Evolutionary conservation across 2,329 filamentous ascomycete genomes (phyloP).

Genomic region (Acephala macrosclerotiorum): DNA sequence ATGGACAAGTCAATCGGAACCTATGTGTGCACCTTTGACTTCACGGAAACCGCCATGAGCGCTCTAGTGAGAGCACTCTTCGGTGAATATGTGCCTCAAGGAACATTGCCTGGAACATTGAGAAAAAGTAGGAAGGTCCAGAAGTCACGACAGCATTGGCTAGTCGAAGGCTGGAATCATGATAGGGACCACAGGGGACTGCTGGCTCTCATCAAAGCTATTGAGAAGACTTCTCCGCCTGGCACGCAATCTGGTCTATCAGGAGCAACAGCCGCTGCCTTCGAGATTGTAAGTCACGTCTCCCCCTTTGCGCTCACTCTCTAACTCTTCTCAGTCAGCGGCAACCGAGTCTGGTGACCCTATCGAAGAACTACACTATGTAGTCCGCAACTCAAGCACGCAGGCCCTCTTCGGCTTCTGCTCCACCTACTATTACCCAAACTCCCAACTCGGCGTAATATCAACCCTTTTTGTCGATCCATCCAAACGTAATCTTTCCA

Average conservation of each 20-base stretch:
- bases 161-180: conserved; percentile 87
- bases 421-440: conserved; percentile 81
- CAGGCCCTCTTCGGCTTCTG: conserved; percentile 91
- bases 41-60: conserved; percentile 89
- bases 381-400: conserved; percentile 93
- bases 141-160: conserved; percentile 93
- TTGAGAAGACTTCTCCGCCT: conserved; percentile 72
- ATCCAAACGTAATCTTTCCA: conserved; percentile 82
- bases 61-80: conserved; percentile 85
- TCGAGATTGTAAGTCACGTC: conserved; percentile 63
- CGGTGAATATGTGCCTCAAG: conserved; percentile 70
- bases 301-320: neutral
- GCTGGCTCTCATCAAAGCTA: conserved; percentile 74
- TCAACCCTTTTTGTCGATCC: conserved; percentile 92
- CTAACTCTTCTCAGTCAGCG: conserved; percentile 16
- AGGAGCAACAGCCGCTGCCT: conserved; percentile 75
- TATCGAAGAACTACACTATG: conserved; percentile 84
- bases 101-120: conserved; percentile 74
- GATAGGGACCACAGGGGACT: conserved; percentile 78
- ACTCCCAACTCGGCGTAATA: conserved; percentile 65
- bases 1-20: conserved; percentile 91
- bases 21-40: conserved; percentile 95
- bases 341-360: conserved; percentile 57
- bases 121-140: conserved; percentile 86
- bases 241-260: conserved; percentile 69